phyloP scores from a whole-genome alignment of 2,329 filamentous ascomycete genomes.

The Tolypocladium ovalisporum region DNA sequence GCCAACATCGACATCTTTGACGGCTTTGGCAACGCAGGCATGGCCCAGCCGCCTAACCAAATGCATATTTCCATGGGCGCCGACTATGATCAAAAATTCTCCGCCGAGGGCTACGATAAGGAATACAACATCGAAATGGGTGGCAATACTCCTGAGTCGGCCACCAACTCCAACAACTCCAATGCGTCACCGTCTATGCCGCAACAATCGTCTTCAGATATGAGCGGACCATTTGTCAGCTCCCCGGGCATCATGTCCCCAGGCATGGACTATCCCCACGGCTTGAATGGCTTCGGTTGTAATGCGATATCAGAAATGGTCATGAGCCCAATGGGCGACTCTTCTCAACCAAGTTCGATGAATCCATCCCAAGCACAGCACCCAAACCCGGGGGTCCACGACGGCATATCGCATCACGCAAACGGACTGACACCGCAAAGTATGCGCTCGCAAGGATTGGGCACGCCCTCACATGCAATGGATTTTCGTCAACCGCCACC shows the following conservation, averaged over 20 bases:
- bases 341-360: conserved; percentile 10
- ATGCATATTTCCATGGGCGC: conserved; percentile 32
- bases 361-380: conserved; percentile 10
- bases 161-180: conserved; percentile 17
- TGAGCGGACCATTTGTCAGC: conserved; percentile 39
- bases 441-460: conserved; percentile 15
- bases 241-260: conserved; percentile 45
- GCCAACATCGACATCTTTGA: conserved; percentile 53
- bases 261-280: conserved; percentile 35
- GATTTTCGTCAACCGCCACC: conserved; percentile 14
- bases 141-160: conserved; percentile 21
- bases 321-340: conserved; percentile 34
- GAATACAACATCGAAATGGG: conserved; percentile 25
- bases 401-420: conserved; percentile 15
- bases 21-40: conserved; percentile 52
- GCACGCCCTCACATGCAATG: conserved; percentile 15
- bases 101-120: conserved; percentile 31
- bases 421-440: conserved; percentile 11
- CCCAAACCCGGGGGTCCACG: conserved; percentile 17
- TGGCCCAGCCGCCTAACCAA: conserved; percentile 38
- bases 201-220: conserved; percentile 17
- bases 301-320: conserved; percentile 41
- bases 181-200: conserved; percentile 16
- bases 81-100: conserved; percentile 36
- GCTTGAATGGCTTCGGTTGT: conserved; percentile 30